These are phyloP conservation scores for Solanum chacoense DNA, from an alignment of 305 asterid genomes.

Conservation along the genomic window DNA sequence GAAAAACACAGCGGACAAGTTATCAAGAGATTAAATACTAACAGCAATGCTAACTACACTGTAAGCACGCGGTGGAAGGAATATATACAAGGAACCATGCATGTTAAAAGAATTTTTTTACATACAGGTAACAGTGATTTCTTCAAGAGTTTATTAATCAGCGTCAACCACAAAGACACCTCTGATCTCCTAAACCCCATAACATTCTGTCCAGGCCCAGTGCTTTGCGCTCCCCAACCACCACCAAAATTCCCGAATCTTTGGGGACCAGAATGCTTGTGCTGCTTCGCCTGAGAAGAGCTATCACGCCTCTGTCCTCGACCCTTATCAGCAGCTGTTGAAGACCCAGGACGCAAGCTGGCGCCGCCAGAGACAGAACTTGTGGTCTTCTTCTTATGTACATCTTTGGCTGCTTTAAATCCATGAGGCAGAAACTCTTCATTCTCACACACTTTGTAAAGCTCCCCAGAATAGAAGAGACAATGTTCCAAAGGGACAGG, in stretches of 20 bases:
- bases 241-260: slow-evolving; percentile 34
- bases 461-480: slow-evolving; percentile 89
- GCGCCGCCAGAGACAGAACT: slow-evolving; percentile 31
- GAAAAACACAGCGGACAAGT: background rate
- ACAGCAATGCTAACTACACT: background rate
- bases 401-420: slow-evolving; percentile 76
- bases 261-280: slow-evolving; percentile 47
- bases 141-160: slow-evolving; percentile 70
- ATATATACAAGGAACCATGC: background rate
- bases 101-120: background rate
- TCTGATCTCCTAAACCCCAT: slow-evolving; percentile 81
- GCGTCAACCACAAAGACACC: slow-evolving; percentile 75
- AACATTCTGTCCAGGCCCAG: slow-evolving; percentile 26
- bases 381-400: slow-evolving; percentile 45
- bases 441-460: slow-evolving; percentile 81
- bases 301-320: slow-evolving; percentile 47
- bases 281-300: slow-evolving; percentile 50
- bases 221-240: slow-evolving; percentile 41
- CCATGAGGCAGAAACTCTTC: slow-evolving; percentile 78
- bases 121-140: slow-evolving; percentile 85
- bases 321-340: slow-evolving; percentile 46
- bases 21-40: background rate
- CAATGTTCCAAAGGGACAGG: slow-evolving; percentile 98
- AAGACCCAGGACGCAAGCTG: slow-evolving; percentile 41
- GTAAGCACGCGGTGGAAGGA: background rate